Percentiles rank a stretch among this genome's conserved stretches.
These are phyloP conservation scores for Cotoneaster glaucophyllus DNA, from an alignment of 306 rosid species.

Conservation along the genomic window DNA sequence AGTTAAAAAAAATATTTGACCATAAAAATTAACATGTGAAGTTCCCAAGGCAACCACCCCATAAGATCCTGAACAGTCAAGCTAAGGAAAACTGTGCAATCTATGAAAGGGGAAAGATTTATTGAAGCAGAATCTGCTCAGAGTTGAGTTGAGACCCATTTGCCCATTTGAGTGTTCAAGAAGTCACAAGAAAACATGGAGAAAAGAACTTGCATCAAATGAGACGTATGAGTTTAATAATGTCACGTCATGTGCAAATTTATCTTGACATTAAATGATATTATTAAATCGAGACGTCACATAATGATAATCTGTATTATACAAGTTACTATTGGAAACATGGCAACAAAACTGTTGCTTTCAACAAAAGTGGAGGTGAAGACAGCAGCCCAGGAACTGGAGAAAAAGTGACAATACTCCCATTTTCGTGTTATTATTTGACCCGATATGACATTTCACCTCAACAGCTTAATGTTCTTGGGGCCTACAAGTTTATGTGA, in stretches of 20 bases:
- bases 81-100: constrained; percentile 25
- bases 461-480: constrained; percentile 27
- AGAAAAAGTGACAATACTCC: constrained; percentile 50
- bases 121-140: constrained; percentile 24
- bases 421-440: constrained; percentile 35
- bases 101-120: constrained; percentile 19
- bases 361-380: not conserved
- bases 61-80: constrained; percentile 30
- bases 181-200: not conserved
- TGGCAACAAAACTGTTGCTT: not conserved
- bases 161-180: not conserved
- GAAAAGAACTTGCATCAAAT: not conserved
- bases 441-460: constrained; percentile 50
- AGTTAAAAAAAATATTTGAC: not conserved
- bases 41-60: constrained; percentile 18
- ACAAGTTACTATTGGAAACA: too few species aligned
- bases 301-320: fast-evolving
- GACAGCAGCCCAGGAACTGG: constrained; percentile 33
- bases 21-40: not conserved
- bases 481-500: constrained; percentile 53
- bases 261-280: fast-evolving
- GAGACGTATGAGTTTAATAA: not conserved
- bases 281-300: fast-evolving
- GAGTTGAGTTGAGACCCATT: constrained; percentile 2
- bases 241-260: too few species aligned